These are phyloP conservation scores for Entomortierella chlamydospora DNA, from an alignment of 192 early-diverging fungal genomes.

Conservation along the genomic window DNA sequence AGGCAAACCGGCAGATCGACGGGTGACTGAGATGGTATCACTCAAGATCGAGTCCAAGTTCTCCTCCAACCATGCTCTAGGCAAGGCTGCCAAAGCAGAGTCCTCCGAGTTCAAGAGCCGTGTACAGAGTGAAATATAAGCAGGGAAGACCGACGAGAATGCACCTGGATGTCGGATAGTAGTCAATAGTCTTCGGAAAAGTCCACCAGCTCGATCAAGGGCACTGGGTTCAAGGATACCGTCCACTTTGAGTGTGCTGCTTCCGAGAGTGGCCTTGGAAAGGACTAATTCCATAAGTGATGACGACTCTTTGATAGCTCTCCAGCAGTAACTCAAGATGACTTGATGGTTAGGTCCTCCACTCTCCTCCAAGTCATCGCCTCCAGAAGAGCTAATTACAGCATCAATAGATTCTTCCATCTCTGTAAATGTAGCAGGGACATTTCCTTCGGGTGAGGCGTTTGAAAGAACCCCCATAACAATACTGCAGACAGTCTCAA, in stretches of 20 bases:
- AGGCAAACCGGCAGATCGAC: conserved; percentile 92
- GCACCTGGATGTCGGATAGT: conserved; percentile 93
- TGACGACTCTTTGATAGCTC: conserved; percentile 90
- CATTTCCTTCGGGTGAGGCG: conserved; percentile 90
- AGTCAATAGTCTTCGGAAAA: conserved; percentile 70
- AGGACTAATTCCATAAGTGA: conserved; percentile 47
- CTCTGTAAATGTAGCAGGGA: conserved; percentile 83
- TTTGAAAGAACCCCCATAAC: conserved; percentile 80
- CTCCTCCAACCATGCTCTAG: conserved; percentile 82
- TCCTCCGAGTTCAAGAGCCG: conserved; percentile 71
- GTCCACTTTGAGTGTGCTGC: conserved; percentile 30
- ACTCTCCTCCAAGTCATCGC: conserved; percentile 56
- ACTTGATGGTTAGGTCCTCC: conserved; percentile 82
- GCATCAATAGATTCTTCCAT: conserved; percentile 69
- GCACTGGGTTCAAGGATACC: conserved; percentile 24
- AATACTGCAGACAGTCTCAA: conserved; percentile 65
- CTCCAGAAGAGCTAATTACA: conserved; percentile 55
- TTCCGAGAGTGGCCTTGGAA: conserved; percentile 41
- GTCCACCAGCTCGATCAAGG: conserved; percentile 54
- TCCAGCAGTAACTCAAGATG: conserved; percentile 91
- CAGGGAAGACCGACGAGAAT: conserved; percentile 88
- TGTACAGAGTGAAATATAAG: conserved; percentile 78
- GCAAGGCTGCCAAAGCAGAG: conserved; percentile 63
- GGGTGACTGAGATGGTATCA: conserved; percentile 87
- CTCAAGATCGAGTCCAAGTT: conserved; percentile 78